These are phyloP conservation scores for carrot (Daucus carota) DNA, from an alignment of 129 eudicot species.

Conservation along the genomic window DH1_v3.0 NC_030386.2:40483501-40484000, in stretches of 20 bases:
- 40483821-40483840: conserved; percentile 72
- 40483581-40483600: conserved; percentile 65
- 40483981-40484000: conserved; percentile 48
- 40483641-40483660: conserved; percentile 65
- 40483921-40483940: conserved; percentile 53
- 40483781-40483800: conserved; percentile 99
- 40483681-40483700: conserved; percentile 90
- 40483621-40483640: conserved; percentile 78
- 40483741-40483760: conserved; percentile 56
- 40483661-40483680: conserved; percentile 85
- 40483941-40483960: conserved; percentile 49
- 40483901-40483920: conserved; percentile 80
- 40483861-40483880: conserved; percentile 78
- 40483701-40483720: conserved; percentile 90
- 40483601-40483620: conserved; percentile 72
- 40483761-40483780: conserved; percentile 98
- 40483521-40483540: conserved; percentile 74
- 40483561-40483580: conserved; percentile 83
- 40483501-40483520: conserved; percentile 81
- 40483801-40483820: conserved; percentile 94
- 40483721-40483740: conserved; percentile 60
- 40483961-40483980: conserved; percentile 56
- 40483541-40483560: conserved; percentile 85
- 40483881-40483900: conserved; percentile 93
- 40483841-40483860: conserved; percentile 66